Percentiles rank a stretch among this genome's conserved stretches.
phyloP scores from a whole-genome alignment of 768 basidiomycete species.

The Cytidiella melzeri region DNA sequence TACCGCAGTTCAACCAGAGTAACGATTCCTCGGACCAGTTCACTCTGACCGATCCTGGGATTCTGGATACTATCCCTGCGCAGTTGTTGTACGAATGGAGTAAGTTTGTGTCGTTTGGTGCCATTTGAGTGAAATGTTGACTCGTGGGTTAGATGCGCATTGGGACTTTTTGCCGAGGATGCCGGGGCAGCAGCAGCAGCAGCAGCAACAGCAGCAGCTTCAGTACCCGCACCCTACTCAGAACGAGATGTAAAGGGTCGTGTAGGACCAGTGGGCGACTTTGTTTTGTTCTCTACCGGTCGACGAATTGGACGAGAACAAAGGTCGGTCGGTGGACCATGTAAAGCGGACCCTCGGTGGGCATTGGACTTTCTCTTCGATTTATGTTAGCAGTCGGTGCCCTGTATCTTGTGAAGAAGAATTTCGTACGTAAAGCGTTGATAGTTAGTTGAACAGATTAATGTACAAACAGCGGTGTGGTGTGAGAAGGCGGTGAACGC shows the following conservation, averaged over 20 bases:
- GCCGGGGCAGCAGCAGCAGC: neutral
- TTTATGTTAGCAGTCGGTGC: too few species aligned
- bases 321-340: neutral
- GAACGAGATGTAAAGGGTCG: neutral
- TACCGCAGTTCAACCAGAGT: slow-evolving; percentile 31
- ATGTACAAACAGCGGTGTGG: too few species aligned
- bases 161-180: neutral
- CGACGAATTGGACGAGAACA: too few species aligned
- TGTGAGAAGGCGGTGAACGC: too few species aligned
- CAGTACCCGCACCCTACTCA: neutral
- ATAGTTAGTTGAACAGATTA: too few species aligned
- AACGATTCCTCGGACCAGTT: slow-evolving; percentile 44
- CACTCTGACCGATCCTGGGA: slow-evolving; percentile 59
- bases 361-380: too few species aligned
- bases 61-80: slow-evolving; percentile 75
- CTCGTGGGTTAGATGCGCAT: neutral
- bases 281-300: neutral
- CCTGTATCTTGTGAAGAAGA: too few species aligned
- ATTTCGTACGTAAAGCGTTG: too few species aligned
- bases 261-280: neutral
- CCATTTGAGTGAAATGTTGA: too few species aligned
- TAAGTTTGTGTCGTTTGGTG: too few species aligned
- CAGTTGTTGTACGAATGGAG: slow-evolving; percentile 82
- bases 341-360: too few species aligned
- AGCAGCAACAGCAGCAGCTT: too few species aligned